Percentiles rank a stretch among this genome's conserved stretches.
These are phyloP conservation scores for Elongisporangium undulatum DNA, from an alignment of 352 stramenopile genomes.

Conservation along the genomic window DNA sequence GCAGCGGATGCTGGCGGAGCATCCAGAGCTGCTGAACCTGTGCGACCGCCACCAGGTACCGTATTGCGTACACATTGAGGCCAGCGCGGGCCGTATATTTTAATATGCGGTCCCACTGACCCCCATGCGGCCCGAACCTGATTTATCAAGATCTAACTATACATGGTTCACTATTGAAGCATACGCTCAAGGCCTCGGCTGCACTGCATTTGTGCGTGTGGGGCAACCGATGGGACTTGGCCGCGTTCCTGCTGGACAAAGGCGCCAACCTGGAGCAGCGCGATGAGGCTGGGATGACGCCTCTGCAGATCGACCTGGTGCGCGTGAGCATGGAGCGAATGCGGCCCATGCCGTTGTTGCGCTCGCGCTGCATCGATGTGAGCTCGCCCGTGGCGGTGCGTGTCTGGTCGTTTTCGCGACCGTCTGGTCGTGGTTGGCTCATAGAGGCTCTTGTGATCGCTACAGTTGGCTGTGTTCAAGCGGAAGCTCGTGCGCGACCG, in stretches of 20 bases:
- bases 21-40: slow-evolving; percentile 21
- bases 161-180: not conserved
- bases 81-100: no score
- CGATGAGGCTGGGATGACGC: slow-evolving; percentile 27
- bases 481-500: slow-evolving; percentile 23
- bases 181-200: slow-evolving; percentile 24
- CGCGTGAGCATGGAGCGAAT: slow-evolving; percentile 43
- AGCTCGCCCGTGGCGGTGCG: slow-evolving; percentile 29
- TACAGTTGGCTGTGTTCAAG: slow-evolving; percentile 25
- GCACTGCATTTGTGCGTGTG: slow-evolving; percentile 34
- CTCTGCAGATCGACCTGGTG: slow-evolving; percentile 40
- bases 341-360: slow-evolving; percentile 26
- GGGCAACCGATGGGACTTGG: slow-evolving; percentile 15
- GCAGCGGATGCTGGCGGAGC: slow-evolving; percentile 7
- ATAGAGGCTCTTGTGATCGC: not conserved
- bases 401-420: not conserved
- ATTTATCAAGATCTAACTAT: not conserved
- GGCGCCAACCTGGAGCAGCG: slow-evolving; percentile 24
- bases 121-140: not conserved
- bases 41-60: slow-evolving; percentile 17
- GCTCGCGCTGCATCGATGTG: slow-evolving; percentile 32
- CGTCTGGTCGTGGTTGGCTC: not conserved
- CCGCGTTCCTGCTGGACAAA: slow-evolving; percentile 21
- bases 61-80: not conserved
- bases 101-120: no score